Percentiles rank a stretch among this genome's conserved stretches.
Conservation (phyloP, 208 protist species). For the Crithidia thermophila region DNA sequence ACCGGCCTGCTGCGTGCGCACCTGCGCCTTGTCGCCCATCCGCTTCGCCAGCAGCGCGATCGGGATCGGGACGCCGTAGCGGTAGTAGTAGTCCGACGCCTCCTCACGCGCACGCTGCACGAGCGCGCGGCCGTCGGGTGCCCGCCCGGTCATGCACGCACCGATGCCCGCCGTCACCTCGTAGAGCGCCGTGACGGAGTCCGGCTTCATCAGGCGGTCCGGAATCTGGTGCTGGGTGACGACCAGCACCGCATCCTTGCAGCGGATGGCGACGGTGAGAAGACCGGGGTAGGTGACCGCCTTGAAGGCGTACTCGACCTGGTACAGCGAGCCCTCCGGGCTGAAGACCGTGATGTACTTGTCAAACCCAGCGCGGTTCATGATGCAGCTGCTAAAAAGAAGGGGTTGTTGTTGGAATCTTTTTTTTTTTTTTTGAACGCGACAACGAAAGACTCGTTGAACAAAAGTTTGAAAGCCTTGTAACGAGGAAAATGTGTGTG, state of each 20-base stretch:
- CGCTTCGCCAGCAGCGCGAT: conserved; percentile 96
- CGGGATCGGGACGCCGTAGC: conserved; percentile 97
- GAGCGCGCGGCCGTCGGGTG: conserved; percentile 91
- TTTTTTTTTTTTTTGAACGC: too few relatives aligned
- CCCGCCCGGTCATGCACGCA: conserved; percentile 95
- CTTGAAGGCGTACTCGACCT: conserved; percentile 99
- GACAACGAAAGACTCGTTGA: too few relatives aligned
- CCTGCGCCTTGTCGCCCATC: conserved; percentile 96
- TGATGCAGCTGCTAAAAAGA: conserved; percentile 25
- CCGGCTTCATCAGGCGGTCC: conserved; percentile 97
- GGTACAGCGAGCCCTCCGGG: conserved; percentile 98
- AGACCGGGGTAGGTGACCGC: conserved; percentile 96
- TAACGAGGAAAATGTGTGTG: too few relatives aligned
- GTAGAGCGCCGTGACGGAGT: conserved; percentile 96
- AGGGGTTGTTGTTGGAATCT: too few relatives aligned
- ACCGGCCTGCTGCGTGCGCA: conserved; percentile 98
- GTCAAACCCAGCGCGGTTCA: conserved; percentile 95
- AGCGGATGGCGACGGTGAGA: conserved; percentile 96
- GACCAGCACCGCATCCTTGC: conserved; percentile 94
- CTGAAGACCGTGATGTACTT: conserved; percentile 99
- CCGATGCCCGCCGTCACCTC: conserved; percentile 94
- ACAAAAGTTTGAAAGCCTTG: too few relatives aligned
- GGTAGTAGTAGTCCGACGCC: conserved; percentile 96
- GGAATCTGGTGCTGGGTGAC: conserved; percentile 98
- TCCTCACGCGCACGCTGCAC: conserved; percentile 95